These are phyloP conservation scores for Entomortierella beljakovae DNA, from an alignment of 192 early-diverging fungal species.

Conservation along the genomic window DNA sequence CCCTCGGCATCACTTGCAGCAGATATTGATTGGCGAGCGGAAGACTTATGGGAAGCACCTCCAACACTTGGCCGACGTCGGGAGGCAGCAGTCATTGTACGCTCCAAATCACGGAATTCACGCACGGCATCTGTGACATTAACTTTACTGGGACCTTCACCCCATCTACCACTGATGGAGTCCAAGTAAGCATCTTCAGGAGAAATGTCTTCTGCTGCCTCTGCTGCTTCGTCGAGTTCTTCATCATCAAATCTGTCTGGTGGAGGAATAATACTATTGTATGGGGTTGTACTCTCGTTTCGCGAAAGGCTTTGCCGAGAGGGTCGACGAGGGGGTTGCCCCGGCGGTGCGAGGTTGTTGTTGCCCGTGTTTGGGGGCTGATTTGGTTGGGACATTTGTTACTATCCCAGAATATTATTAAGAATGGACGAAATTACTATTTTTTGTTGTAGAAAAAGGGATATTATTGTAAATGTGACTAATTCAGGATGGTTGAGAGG, in stretches of 20 bases:
- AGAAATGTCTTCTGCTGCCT: constrained; percentile 6
- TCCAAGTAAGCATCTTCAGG: constrained; percentile 36
- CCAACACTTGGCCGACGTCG: constrained; percentile 16
- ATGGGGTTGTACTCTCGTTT: too few relatives aligned
- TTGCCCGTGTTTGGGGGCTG: background rate
- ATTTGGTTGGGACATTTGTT: constrained; percentile 8
- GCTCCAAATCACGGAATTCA: constrained; percentile 40
- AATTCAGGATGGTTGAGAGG: too few relatives aligned
- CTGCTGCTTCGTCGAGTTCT: constrained; percentile 8
- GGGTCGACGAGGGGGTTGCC: constrained; percentile 24
- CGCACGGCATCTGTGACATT: constrained; percentile 41
- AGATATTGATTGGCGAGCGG: constrained; percentile 16
- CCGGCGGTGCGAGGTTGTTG: constrained; percentile 4
- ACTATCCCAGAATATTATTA: background rate
- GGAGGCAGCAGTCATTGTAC: constrained; percentile 21
- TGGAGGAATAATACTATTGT: constrained; percentile 37
- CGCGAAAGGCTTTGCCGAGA: background rate
- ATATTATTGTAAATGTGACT: too few relatives aligned
- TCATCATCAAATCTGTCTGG: constrained; percentile 22
- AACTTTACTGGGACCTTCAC: constrained; percentile 47
- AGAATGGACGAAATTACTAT: background rate
- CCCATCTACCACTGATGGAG: constrained; percentile 35
- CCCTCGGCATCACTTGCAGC: constrained; percentile 8
- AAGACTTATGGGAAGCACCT: background rate
- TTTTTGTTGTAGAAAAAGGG: too few relatives aligned